Base-by-base conservation (phyloP, 1,284 basidiomycete species). In the Ganoderma lingzhi region DNA sequence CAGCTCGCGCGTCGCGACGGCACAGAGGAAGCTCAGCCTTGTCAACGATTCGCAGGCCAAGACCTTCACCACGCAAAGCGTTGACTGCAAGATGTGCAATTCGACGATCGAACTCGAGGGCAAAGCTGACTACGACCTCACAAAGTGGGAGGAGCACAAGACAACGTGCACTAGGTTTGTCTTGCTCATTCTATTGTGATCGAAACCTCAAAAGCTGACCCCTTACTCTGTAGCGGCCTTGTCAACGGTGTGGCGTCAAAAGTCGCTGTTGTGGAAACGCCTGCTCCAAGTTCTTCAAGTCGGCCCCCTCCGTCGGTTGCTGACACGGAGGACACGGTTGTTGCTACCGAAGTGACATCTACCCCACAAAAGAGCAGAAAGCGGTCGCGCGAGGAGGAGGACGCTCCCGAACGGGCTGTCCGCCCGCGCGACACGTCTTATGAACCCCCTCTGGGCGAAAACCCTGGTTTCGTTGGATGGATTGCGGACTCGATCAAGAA, bases 111-210 rank as follows among this genome's bases (percentile, higher is more conserved):
- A 72, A 9, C 77, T 89, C 62, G 82, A 81, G 51, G 83, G 85
- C 6, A 83, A 84, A 44, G 80, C 80, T 19, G 87, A 90, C 39
- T 91, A 88, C 71, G 85, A 88, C 71, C 76, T 90, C 65, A 80
- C 83, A 12, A 83, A 78, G 64, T 92, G 91, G 91, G 82, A 86
- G 45, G 82, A 83, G 58, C 90, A 92, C 75, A 92, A 91, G 77
- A 68, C 73, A 14, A 76, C 72, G 6, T 91, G 89, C 76, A 76
- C 79, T 61, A 78, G 78, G 87, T 88, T 63, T n/a, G 59, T n/a
- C 14, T 8, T 14, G 23, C 19, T 23, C 23, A 6, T 42, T 41
- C 39, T 10, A 28, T 23, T 61, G 37, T 28, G 37, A 41, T 14
- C 23, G 8, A 5, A 6, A 9, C 12, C 1, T n/a, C 9, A 32